Evolutionary conservation across 2,329 filamentous ascomycete genomes (phyloP).

Genomic region (Escovopsis weberi): DNA sequence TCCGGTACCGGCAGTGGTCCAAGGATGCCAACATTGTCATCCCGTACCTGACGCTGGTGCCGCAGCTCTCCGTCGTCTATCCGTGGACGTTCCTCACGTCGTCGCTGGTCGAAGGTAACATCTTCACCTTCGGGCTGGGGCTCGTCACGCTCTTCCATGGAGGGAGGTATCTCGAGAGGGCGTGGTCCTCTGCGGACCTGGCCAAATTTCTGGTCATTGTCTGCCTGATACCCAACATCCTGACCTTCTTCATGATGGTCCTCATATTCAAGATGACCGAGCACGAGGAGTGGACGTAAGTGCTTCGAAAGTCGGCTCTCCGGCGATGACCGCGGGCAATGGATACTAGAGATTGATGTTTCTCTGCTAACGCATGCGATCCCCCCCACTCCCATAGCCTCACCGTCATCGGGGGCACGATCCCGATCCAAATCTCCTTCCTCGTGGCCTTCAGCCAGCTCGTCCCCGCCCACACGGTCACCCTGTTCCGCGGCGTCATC

Average conservation of each 20-base stretch:
- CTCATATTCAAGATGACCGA: constrained; percentile 57
- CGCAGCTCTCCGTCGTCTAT: constrained; percentile 68
- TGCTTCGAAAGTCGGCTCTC: constrained; percentile 7
- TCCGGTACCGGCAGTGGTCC: constrained; percentile 58
- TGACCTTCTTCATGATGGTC: constrained; percentile 60
- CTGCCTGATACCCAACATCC: constrained; percentile 63
- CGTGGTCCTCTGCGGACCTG: constrained; percentile 86
- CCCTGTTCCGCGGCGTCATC: constrained; percentile 74
- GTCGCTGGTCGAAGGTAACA: constrained; percentile 81
- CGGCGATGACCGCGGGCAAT: too few species aligned
- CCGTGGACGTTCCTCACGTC: constrained; percentile 87
- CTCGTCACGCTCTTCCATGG: constrained; percentile 75
- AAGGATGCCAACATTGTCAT: constrained; percentile 52
- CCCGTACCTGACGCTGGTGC: constrained; percentile 78
- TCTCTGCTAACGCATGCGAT: too few species aligned
- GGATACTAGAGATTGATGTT: too few species aligned
- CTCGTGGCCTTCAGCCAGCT: constrained; percentile 96
- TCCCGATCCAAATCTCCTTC: constrained; percentile 82
- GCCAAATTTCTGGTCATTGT: constrained; percentile 75
- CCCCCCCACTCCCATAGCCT: constrained; percentile 31
- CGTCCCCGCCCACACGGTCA: constrained; percentile 91
- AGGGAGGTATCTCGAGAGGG: constrained; percentile 85
- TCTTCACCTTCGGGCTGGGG: constrained; percentile 71
- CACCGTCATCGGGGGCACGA: constrained; percentile 74
- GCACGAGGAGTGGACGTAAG: constrained; percentile 55